phyloP scores from a whole-genome alignment of 768 basidiomycete genomes.

The Tephrocybe sp. region DNA sequence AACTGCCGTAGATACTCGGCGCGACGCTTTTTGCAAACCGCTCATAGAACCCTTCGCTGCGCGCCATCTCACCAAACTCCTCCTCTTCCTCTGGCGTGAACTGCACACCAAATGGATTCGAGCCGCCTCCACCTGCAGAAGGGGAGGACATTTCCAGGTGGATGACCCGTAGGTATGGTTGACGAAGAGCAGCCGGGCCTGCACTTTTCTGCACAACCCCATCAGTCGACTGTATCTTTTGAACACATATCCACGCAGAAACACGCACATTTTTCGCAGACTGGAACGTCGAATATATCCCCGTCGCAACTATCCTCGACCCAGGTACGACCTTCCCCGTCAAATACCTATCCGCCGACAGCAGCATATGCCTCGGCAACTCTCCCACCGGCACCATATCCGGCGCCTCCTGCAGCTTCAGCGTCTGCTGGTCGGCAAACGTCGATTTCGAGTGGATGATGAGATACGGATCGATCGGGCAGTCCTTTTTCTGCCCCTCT shows the following conservation, averaged over 20 bases:
- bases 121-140: slow-evolving; percentile 62
- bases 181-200: slow-evolving; percentile 86
- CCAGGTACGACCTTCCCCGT: slow-evolving; percentile 95
- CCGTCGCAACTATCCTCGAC: slow-evolving; percentile 92
- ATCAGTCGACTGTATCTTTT: slow-evolving; percentile 1
- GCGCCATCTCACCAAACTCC: slow-evolving; percentile 89
- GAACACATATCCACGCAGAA: neutral
- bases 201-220: slow-evolving; percentile 58
- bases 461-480: slow-evolving; percentile 93
- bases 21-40: slow-evolving; percentile 92
- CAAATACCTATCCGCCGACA: slow-evolving; percentile 88
- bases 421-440: slow-evolving; percentile 93
- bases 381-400: slow-evolving; percentile 99
- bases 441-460: slow-evolving; percentile 93
- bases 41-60: slow-evolving; percentile 89
- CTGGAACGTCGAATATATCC: slow-evolving; percentile 96
- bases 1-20: slow-evolving; percentile 94
- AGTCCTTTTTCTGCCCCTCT: slow-evolving; percentile 90
- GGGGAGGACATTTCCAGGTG: slow-evolving; percentile 90
- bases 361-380: slow-evolving; percentile 90
- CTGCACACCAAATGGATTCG: slow-evolving; percentile 84
- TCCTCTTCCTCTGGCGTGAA: slow-evolving; percentile 98
- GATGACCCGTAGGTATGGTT: slow-evolving; percentile 90
- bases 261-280: slow-evolving; percentile 74
- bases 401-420: slow-evolving; percentile 98